Evolutionary conservation across 2,329 filamentous ascomycete genomes (phyloP).

Genomic region (Venturiaceae sp.): DNA sequence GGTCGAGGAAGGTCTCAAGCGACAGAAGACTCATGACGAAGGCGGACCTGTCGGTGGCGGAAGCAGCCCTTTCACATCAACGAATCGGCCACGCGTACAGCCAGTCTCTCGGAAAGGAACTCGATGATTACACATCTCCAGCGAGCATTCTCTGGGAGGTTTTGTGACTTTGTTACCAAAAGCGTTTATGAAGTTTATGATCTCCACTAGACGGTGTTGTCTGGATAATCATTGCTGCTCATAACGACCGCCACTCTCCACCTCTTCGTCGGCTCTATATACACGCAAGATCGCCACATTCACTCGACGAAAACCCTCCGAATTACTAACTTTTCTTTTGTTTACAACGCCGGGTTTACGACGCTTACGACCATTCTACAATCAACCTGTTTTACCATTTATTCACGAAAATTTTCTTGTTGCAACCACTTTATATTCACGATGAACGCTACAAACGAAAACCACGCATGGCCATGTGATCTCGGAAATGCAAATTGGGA

Average conservation of each 20-base stretch:
- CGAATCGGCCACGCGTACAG: neutral
- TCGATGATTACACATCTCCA: neutral
- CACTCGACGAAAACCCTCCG: neutral
- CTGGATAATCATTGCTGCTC: neutral
- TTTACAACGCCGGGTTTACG: neutral
- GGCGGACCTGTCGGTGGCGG: slow-evolving; percentile 31
- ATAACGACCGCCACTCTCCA: neutral
- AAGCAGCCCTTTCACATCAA: slow-evolving; percentile 4
- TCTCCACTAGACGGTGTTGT: neutral
- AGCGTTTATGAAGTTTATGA: neutral
- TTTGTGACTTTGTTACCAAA: neutral
- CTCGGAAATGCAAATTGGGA: neutral
- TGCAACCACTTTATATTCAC: neutral
- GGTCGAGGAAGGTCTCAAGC: slow-evolving; percentile 58
- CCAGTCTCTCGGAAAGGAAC: neutral
- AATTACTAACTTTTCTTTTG: neutral
- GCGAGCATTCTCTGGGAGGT: neutral
- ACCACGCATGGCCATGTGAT: neutral
- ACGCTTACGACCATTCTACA: slow-evolving; percentile 4
- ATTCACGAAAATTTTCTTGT: neutral
- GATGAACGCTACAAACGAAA: neutral
- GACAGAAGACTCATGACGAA: slow-evolving; percentile 66
- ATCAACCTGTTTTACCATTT: neutral
- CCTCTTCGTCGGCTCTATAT: neutral
- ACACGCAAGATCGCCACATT: neutral